A percentile compares a stretch with the other conserved stretches of the same genome.
Conservation (phyloP, 2,329 filamentous ascomycete species). For the Diplodia mutila region DNA sequence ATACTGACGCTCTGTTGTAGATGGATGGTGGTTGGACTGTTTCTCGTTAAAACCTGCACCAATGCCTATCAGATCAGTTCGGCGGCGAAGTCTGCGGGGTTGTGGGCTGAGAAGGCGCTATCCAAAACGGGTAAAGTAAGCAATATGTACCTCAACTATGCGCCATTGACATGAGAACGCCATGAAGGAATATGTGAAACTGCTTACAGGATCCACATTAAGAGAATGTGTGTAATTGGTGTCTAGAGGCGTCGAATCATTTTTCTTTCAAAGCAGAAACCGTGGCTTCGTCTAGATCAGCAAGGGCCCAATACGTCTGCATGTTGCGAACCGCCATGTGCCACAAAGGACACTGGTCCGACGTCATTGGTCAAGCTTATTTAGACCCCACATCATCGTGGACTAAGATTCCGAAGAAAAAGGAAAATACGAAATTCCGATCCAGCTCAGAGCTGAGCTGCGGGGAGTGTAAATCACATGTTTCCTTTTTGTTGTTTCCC, state of each 20-base stretch:
- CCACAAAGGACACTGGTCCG: background rate
- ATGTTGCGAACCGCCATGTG: background rate
- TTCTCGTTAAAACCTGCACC: too few relatives aligned
- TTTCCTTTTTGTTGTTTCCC: background rate
- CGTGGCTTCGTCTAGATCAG: background rate
- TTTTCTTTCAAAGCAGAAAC: background rate
- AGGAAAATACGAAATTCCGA: background rate
- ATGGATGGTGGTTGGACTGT: too few relatives aligned
- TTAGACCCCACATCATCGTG: background rate
- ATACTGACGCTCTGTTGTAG: too few relatives aligned
- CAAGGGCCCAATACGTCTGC: background rate
- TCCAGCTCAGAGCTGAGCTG: background rate
- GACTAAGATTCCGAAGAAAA: background rate
- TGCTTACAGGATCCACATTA: background rate
- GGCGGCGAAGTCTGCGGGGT: too few relatives aligned
- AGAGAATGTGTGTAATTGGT: background rate
- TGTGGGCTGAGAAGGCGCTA: too few relatives aligned
- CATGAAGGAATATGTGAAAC: background rate
- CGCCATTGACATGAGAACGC: background rate
- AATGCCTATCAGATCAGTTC: too few relatives aligned
- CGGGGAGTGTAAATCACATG: background rate
- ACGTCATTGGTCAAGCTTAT: background rate
- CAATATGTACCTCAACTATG: too few relatives aligned
- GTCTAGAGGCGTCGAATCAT: background rate
- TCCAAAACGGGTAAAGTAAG: too few relatives aligned